Evolutionary conservation across 768 basidiomycete genomes (phyloP).

Genomic region (Leccinum longicurvipes): DNA sequence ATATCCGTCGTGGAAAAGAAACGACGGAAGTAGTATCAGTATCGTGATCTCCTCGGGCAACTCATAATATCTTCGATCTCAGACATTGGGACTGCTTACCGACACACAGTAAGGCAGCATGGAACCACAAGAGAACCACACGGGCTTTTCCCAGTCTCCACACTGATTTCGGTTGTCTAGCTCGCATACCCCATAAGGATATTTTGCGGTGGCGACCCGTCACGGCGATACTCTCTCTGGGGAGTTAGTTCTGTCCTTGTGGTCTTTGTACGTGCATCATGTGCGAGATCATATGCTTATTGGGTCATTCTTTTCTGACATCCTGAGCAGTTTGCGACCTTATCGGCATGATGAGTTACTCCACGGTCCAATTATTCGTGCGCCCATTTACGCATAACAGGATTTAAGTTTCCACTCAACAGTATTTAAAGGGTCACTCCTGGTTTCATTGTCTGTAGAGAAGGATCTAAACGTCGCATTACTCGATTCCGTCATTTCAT

Average conservation of each 20-base stretch:
- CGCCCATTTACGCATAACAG: not conserved
- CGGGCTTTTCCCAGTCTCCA: not conserved
- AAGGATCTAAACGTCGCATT: not conserved
- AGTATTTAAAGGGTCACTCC: not conserved
- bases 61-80: not conserved
- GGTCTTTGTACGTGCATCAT: not conserved
- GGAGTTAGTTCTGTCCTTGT: not conserved
- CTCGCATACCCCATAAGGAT: not conserved
- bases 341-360: not conserved
- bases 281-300: slow-evolving; percentile 6
- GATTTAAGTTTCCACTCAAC: not conserved
- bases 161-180: not conserved
- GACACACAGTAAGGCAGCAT: not conserved
- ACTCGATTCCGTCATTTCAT: not conserved
- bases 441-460: slow-evolving; percentile 3
- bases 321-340: not conserved
- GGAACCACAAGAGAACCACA: not conserved
- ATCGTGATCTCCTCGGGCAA: not conserved
- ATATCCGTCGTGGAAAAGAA: slow-evolving; percentile 14
- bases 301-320: not conserved
- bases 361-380: not conserved
- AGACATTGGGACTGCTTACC: slow-evolving; percentile 1
- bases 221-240: too few relatives aligned
- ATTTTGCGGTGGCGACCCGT: not conserved
- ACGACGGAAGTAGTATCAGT: not conserved